Conservation (phyloP, 1,284 basidiomycete species). For the Sporisorium graminicola region DNA sequence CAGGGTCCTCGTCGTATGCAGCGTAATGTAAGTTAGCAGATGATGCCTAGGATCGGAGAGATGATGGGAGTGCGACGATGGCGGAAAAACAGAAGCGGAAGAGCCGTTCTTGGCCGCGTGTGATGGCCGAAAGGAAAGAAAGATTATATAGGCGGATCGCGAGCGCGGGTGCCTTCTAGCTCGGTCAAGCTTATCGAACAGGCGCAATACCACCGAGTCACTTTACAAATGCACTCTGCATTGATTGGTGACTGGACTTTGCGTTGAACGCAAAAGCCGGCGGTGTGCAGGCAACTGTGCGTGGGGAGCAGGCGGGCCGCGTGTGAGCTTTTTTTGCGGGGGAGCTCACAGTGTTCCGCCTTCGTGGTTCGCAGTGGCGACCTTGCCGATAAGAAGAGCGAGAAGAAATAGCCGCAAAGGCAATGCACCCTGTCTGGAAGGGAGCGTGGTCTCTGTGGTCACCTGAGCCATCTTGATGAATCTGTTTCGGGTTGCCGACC, state of each 20-base stretch:
- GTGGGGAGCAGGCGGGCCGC: too few species aligned
- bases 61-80: background rate
- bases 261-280: background rate
- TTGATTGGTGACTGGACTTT: background rate
- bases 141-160: conserved; percentile 29
- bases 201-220: background rate
- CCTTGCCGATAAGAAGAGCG: background rate
- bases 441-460: background rate
- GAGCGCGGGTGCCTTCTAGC: conserved; percentile 22
- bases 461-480: background rate
- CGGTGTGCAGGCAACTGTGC: background rate
- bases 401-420: background rate
- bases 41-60: background rate
- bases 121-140: background rate
- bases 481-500: conserved; percentile 3
- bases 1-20: conserved; percentile 9
- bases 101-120: conserved; percentile 10
- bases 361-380: background rate
- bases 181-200: conserved; percentile 1
- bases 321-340: background rate
- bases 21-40: background rate
- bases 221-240: background rate
- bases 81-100: background rate
- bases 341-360: background rate
- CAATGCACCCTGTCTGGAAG: background rate